These are phyloP conservation scores for Mycena rosella DNA, from an alignment of 768 basidiomycete species.

Conservation along the genomic window DNA sequence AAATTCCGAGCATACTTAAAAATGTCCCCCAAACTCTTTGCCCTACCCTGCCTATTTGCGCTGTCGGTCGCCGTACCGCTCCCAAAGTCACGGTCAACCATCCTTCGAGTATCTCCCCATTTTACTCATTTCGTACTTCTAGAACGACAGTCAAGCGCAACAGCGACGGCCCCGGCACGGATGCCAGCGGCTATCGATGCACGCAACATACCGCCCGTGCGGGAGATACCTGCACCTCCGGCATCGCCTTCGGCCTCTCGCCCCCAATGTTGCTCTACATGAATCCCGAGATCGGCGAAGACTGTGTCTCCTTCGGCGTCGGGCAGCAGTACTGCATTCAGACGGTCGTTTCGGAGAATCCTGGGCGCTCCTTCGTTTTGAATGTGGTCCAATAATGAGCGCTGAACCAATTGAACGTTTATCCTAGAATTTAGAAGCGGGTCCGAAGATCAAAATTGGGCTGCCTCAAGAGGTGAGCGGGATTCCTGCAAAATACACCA, in stretches of 20 bases:
- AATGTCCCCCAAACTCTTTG: not conserved
- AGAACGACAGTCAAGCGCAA: too few species aligned
- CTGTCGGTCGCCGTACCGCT: not conserved
- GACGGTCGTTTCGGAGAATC: not conserved
- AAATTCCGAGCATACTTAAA: not conserved
- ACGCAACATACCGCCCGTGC: slow-evolving; percentile 4
- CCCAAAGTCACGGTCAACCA: not conserved
- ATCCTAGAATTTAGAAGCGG: too few species aligned
- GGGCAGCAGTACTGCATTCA: slow-evolving; percentile 2
- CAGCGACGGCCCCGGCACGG: not conserved
- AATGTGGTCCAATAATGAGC: slow-evolving; percentile 42
- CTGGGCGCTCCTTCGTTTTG: slow-evolving; percentile 16
- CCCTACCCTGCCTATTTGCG: not conserved
- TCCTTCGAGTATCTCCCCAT: not conserved
- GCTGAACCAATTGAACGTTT: too few species aligned
- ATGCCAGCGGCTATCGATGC: slow-evolving; percentile 12
- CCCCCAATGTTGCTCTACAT: not conserved
- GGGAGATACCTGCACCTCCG: not conserved
- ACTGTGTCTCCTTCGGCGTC: not conserved
- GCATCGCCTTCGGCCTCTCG: not conserved
- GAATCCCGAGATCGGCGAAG: slow-evolving; percentile 13
- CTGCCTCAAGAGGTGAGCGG: not conserved
- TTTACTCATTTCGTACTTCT: not conserved
- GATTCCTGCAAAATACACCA: too few species aligned
- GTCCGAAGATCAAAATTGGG: not conserved